These are phyloP conservation scores for Chenopodium formosanum DNA, from an alignment of 148 eudicot species.

Conservation along the genomic window DNA sequence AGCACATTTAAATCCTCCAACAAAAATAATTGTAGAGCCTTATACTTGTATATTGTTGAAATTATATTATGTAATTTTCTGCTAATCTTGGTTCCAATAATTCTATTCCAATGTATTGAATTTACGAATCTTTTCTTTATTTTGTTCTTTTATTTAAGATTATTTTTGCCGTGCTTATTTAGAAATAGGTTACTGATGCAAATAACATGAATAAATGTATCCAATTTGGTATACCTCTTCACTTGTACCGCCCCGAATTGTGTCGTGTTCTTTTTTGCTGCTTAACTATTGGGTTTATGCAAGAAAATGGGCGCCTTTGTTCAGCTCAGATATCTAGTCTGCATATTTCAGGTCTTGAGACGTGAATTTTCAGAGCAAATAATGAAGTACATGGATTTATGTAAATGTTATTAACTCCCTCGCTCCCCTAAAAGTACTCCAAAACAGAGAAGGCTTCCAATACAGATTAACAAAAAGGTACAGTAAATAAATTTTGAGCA, in stretches of 20 bases:
- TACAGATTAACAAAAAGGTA: background rate
- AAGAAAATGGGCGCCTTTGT: background rate
- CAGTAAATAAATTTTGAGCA: background rate
- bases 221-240: background rate
- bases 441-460: slow-evolving; percentile 5
- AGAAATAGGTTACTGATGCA: background rate
- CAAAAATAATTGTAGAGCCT: background rate
- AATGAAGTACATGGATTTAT: background rate
- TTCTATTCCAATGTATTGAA: background rate
- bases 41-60: slow-evolving; percentile 4
- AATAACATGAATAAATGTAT: background rate
- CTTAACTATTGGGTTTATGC: background rate
- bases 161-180: too few relatives aligned
- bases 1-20: slow-evolving; percentile 9
- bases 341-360: background rate
- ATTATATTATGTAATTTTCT: background rate
- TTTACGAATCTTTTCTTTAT: too few relatives aligned
- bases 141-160: too few relatives aligned
- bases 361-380: background rate
- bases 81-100: background rate
- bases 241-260: background rate
- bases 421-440: background rate
- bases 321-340: background rate
- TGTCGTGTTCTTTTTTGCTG: background rate
- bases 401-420: background rate